Evolutionary conservation across 345 rosid genomes (phyloP).

Genomic region (Citrus mangshanensis): DNA sequence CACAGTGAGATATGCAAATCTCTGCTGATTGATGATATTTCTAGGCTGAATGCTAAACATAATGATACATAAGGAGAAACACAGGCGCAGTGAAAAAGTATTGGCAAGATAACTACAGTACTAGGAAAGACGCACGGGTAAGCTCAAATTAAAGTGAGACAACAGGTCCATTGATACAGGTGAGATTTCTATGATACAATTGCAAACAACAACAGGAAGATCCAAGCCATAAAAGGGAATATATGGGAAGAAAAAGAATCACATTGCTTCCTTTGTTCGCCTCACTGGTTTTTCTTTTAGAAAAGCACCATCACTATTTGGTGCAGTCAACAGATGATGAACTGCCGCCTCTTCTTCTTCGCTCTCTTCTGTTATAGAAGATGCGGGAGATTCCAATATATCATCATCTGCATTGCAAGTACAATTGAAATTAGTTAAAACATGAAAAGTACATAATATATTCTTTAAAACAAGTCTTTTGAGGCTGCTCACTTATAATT

Average conservation of each 20-base stretch:
- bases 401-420: slow-evolving; percentile 43
- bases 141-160: neutral
- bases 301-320: slow-evolving; percentile 62
- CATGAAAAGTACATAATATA: neutral
- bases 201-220: slow-evolving; percentile 16
- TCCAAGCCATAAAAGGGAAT: slow-evolving; percentile 3
- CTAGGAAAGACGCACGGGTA: neutral
- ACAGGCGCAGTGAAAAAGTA: slow-evolving; percentile 9
- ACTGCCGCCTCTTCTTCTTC: slow-evolving; percentile 68
- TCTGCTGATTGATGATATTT: neutral
- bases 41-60: slow-evolving; percentile 6
- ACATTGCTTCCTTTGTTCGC: slow-evolving; percentile 57
- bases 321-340: slow-evolving; percentile 61
- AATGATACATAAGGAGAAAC: slow-evolving; percentile 4
- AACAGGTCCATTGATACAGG: neutral
- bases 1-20: neutral
- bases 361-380: slow-evolving; percentile 53
- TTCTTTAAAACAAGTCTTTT: neutral
- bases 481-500: neutral
- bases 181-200: slow-evolving; percentile 6
- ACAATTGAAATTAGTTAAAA: neutral
- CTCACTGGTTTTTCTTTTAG: slow-evolving; percentile 63
- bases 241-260: slow-evolving; percentile 3
- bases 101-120: neutral
- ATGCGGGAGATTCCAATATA: slow-evolving; percentile 51